Conservation (phyloP, 2,329 filamentous ascomycete genomes). For the Ophiostoma australiae region DNA sequence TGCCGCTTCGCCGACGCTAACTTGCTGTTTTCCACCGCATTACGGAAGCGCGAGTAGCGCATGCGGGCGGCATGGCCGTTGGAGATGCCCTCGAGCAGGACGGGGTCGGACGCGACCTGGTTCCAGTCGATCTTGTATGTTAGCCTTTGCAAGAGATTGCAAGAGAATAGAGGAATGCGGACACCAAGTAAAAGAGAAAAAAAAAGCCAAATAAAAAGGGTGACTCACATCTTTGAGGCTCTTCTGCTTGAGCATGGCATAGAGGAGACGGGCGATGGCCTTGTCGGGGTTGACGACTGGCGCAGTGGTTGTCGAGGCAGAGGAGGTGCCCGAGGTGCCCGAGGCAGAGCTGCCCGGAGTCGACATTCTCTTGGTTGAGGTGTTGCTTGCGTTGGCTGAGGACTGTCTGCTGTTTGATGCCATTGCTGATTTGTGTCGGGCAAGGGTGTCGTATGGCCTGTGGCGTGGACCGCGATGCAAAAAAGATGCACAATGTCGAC, state of each 20-base stretch:
- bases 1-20: neutral
- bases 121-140: slow-evolving; percentile 51
- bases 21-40: slow-evolving; percentile 36
- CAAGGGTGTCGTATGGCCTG: neutral
- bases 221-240: slow-evolving; percentile 54
- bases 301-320: neutral
- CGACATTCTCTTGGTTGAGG: neutral
- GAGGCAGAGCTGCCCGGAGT: neutral
- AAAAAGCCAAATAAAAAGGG: too few species aligned
- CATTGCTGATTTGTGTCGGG: neutral
- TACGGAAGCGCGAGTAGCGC: slow-evolving; percentile 52
- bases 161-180: neutral
- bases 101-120: slow-evolving; percentile 50
- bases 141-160: slow-evolving; percentile 9
- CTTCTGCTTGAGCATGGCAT: slow-evolving; percentile 57
- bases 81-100: slow-evolving; percentile 50
- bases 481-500: neutral
- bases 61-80: slow-evolving; percentile 59
- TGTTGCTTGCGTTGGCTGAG: neutral
- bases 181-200: too few species aligned
- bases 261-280: slow-evolving; percentile 54
- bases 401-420: neutral
- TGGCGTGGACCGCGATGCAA: neutral
- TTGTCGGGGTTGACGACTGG: slow-evolving; percentile 45
- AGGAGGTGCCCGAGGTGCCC: neutral